phyloP scores from a whole-genome alignment of 192 early-diverging fungal genomes.

The Linnemannia hyalina region DNA sequence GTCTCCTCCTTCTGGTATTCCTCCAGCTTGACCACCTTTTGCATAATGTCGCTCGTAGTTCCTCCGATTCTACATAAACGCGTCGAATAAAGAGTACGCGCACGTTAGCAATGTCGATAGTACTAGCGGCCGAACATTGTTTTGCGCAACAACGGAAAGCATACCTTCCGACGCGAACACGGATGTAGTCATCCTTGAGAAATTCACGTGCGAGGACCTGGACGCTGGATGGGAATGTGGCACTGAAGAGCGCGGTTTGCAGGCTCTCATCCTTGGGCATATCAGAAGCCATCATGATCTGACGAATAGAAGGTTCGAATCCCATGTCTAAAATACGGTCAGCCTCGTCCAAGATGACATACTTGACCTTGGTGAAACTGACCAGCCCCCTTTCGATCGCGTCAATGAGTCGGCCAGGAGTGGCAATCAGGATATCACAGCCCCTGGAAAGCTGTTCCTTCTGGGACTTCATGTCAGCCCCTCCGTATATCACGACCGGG shows the following conservation, averaged over 20 bases:
- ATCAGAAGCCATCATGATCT: slow-evolving; percentile 81
- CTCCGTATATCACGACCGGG: slow-evolving; percentile 84
- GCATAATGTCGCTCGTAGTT: slow-evolving; percentile 90
- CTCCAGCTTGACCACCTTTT: slow-evolving; percentile 79
- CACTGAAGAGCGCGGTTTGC: slow-evolving; percentile 96
- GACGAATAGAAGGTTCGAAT: slow-evolving; percentile 92
- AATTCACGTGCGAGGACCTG: background rate
- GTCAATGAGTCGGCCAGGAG: slow-evolving; percentile 93
- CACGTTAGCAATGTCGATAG: background rate
- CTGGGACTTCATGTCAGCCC: slow-evolving; percentile 85
- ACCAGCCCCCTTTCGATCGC: slow-evolving; percentile 87
- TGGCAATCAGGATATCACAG: slow-evolving; percentile 93
- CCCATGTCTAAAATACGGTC: slow-evolving; percentile 98
- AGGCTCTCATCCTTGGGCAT: slow-evolving; percentile 75
- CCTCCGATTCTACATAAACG: slow-evolving; percentile 67
- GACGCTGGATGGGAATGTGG: slow-evolving; percentile 86
- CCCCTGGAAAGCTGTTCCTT: slow-evolving; percentile 87
- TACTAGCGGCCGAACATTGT: background rate
- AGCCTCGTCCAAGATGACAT: slow-evolving; percentile 82
- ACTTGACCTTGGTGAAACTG: slow-evolving; percentile 78
- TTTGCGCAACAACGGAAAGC: background rate
- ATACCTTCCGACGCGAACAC: slow-evolving; percentile 80
- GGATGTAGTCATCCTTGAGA: slow-evolving; percentile 72
- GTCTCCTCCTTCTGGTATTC: slow-evolving; percentile 73
- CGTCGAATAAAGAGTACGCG: background rate